A percentile compares a stretch with the other conserved stretches of the same genome.
phyloP scores from a whole-genome alignment of 2,329 filamentous ascomycete species.

The Phialophora chinensis region DNA sequence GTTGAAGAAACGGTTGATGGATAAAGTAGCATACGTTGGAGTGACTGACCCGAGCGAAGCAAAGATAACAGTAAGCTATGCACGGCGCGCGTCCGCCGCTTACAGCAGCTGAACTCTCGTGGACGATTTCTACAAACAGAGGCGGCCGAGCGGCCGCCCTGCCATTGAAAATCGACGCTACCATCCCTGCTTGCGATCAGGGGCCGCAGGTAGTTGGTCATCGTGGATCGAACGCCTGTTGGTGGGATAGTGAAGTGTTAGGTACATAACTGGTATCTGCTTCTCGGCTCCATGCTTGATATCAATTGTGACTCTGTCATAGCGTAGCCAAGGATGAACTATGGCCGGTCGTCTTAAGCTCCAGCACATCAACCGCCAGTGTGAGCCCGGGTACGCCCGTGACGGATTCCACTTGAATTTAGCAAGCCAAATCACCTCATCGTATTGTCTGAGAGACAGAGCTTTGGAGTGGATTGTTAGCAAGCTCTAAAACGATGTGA shows the following conservation, averaged over 20 bases:
- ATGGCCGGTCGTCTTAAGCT: too few species aligned
- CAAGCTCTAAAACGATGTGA: neutral
- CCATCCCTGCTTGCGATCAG: slow-evolving; percentile 64
- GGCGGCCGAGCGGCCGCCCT: slow-evolving; percentile 49
- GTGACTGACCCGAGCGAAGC: too few species aligned
- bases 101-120: slow-evolving; percentile 50
- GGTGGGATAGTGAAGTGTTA: neutral
- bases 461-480: neutral
- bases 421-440: too few species aligned
- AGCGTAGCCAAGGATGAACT: too few species aligned
- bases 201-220: slow-evolving; percentile 52
- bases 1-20: too few species aligned
- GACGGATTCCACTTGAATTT: too few species aligned
- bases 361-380: too few species aligned
- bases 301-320: slow-evolving; percentile 6
- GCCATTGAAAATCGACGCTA: slow-evolving; percentile 52
- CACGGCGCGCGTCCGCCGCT: slow-evolving; percentile 43
- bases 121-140: slow-evolving; percentile 56
- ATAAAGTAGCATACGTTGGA: too few species aligned
- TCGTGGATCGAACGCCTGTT: slow-evolving; percentile 25
- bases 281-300: slow-evolving; percentile 2
- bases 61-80: slow-evolving; percentile 41
- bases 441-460: too few species aligned
- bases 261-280: neutral
- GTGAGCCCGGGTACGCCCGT: too few species aligned